Conservation (phyloP, 164 flowering plant genomes). For the Aristolochia contorta region DNA sequence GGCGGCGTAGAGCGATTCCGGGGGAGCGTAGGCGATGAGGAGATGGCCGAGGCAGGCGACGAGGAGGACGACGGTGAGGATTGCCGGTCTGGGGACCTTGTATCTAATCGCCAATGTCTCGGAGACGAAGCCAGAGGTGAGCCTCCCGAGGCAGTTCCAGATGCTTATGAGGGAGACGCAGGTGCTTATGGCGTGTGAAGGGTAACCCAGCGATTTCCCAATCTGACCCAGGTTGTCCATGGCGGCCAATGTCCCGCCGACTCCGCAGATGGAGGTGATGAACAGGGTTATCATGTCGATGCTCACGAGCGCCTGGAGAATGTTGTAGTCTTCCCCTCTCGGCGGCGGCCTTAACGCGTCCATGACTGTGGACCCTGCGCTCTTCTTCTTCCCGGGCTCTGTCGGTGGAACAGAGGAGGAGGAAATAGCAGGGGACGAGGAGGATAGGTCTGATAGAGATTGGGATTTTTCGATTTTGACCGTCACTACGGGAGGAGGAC, state of each 20-base stretch:
- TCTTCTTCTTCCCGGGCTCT: not conserved
- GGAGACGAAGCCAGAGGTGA: constrained; percentile 38
- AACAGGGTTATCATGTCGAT: constrained; percentile 50
- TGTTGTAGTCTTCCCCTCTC: constrained; percentile 57
- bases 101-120: constrained; percentile 32
- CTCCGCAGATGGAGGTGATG: constrained; percentile 38
- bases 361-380: constrained; percentile 11
- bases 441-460: not conserved
- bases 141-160: constrained; percentile 53
- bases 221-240: constrained; percentile 67
- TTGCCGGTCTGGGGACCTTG: constrained; percentile 42
- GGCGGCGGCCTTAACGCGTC: constrained; percentile 31
- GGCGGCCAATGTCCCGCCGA: constrained; percentile 48
- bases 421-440: not conserved
- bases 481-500: no score
- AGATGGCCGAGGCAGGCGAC: constrained; percentile 43
- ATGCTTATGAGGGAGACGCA: constrained; percentile 54
- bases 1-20: constrained; percentile 36
- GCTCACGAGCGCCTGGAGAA: constrained; percentile 50
- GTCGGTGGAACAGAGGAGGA: not conserved
- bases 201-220: constrained; percentile 38
- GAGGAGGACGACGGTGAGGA: constrained; percentile 31
- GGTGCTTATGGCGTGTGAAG: constrained; percentile 26
- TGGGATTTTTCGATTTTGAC: not conserved
- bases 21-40: constrained; percentile 38